A percentile compares a stretch with the other conserved stretches of the same genome.
Conservation (phyloP, 1,139 yeast genomes). For the Candida albicans region DNA sequence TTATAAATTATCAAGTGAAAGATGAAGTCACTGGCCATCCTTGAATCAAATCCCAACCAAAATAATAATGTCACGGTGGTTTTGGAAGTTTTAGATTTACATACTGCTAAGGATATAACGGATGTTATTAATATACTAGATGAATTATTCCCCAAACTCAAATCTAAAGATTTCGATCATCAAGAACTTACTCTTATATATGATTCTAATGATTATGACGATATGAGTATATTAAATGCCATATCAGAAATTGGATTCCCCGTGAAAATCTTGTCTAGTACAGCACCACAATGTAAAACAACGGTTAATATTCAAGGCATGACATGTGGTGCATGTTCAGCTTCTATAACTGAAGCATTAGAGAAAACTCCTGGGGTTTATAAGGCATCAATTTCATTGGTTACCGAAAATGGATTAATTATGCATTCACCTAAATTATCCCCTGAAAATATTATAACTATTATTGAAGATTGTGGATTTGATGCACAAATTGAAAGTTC, state of each 20-base stretch:
- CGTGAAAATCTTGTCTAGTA: neutral
- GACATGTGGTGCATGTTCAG: constrained; percentile 46
- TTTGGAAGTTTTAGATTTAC: neutral
- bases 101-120: neutral
- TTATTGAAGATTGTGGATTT: constrained; percentile 43
- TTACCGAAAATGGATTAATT: constrained; percentile 37
- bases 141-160: neutral
- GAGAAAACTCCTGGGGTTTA: constrained; percentile 24
- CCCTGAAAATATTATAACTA: constrained; percentile 17
- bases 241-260: neutral
- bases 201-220: neutral
- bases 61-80: neutral
- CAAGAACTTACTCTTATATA: neutral
- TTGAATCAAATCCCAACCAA: neutral
- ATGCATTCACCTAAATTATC: constrained; percentile 18
- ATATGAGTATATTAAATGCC: neutral
- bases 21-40: neutral
- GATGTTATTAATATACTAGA: neutral
- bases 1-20: no score
- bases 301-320: constrained; percentile 23
- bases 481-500: constrained; percentile 25
- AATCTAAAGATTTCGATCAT: neutral
- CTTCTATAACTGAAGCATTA: constrained; percentile 34
- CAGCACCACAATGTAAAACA: neutral
- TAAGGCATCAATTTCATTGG: constrained; percentile 31